These are phyloP conservation scores for Pulicaria dysenterica DNA, from an alignment of 129 eudicot genomes.

Conservation along the genomic window DNA sequence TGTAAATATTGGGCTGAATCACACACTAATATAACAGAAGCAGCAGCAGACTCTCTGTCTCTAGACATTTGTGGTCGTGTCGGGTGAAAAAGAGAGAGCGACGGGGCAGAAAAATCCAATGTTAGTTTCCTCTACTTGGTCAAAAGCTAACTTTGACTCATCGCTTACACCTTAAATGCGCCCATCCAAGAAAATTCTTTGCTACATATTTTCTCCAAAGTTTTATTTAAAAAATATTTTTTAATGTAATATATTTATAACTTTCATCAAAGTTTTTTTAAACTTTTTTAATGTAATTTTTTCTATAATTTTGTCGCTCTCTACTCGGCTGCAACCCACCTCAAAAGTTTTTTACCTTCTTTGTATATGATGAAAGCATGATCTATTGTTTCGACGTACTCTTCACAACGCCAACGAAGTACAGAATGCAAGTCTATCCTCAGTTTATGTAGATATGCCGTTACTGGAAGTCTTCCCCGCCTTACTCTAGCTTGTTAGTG, in stretches of 20 bases:
- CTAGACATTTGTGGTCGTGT: conserved; percentile 30
- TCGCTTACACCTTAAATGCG: conserved; percentile 5
- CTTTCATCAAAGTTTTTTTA: not conserved
- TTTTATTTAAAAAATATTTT: not conserved
- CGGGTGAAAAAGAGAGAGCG: conserved; percentile 8
- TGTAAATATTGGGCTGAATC: not conserved
- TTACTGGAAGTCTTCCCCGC: too few species aligned
- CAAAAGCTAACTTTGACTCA: conserved; percentile 35
- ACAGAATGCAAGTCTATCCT: too few species aligned
- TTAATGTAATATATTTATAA: not conserved
- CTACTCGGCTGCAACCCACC: too few species aligned
- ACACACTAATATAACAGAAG: not conserved
- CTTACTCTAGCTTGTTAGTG: too few species aligned
- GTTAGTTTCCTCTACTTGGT: conserved; percentile 21
- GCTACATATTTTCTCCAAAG: not conserved
- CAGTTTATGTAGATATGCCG: too few species aligned
- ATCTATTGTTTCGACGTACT: too few species aligned
- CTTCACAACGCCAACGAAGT: too few species aligned
- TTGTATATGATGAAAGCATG: too few species aligned
- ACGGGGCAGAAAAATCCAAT: conserved; percentile 27
- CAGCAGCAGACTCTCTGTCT: conserved; percentile 1
- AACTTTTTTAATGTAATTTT: too few species aligned
- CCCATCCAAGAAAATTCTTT: not conserved
- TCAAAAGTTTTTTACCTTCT: too few species aligned
- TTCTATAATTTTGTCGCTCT: too few species aligned